Base-by-base conservation (phyloP, 179 eudicot genomes). In the Patellifolia procumbens region DNA sequence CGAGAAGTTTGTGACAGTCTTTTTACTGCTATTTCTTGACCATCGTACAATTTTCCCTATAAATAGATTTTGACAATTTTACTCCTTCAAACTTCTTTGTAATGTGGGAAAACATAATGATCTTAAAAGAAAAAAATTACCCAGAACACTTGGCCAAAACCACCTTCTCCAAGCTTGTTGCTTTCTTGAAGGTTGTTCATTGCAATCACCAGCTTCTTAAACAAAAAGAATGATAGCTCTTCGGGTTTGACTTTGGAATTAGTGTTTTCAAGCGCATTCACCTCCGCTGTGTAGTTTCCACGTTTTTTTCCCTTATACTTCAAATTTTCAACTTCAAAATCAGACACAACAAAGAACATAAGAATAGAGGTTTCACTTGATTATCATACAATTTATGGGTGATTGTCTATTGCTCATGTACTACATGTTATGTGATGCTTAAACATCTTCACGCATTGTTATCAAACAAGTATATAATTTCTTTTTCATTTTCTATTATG, bases 11-110 rank as follows among this genome's bases (percentile, higher is more conserved):
- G 78, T 11, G 89, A 85, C 16, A 88, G 82, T 35, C 91, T 80
- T 82, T 86, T 88, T 7, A 88, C 88, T 26, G 90, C 87, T 58
- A 83, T 71, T 49, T 74, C 83, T 69, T 83, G 76, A 7, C 85
- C 84, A 24, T 78, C 80, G 20, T 39, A 79, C 56, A 82, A 55
- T 53, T 58, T 71, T 15, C 86, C 90, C 90, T 89, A 83, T 31
- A 76, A 49, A 73, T 0, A 35, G 17, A 55, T 1, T 28, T n/a
- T 32, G 2, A 46, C n/a, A n/a, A n/a, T n/a, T n/a, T n/a, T n/a
- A n/a, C n/a, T n/a, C n/a, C 20, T 20, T 39, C 4, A 29, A 13
- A 46, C 7, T 19, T 9, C 7, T 26, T 5, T 5, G 61, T 29
- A 60, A 73, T 7, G 24, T n/a, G n/a, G n/a, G n/a, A n/a, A n/a